A percentile compares a stretch with the other conserved stretches of the same genome.
Conservation (phyloP, 2,329 filamentous ascomycete species). For the Basipetospora chlamydospora region DNA sequence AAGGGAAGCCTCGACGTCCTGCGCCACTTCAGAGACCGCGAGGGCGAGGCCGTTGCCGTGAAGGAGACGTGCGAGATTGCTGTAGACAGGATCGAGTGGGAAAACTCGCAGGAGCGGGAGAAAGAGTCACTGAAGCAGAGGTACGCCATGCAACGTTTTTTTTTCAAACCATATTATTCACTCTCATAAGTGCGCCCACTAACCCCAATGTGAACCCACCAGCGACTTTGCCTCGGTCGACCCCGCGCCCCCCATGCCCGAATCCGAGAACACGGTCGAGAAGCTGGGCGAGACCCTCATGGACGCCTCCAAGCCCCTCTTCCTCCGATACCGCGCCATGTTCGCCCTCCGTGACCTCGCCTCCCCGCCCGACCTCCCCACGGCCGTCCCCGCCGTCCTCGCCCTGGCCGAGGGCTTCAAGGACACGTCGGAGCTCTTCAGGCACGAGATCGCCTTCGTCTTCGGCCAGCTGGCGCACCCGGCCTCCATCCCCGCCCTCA, state of each 20-base stretch:
- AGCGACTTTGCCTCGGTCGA: conserved; percentile 95
- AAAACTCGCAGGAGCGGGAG: conserved; percentile 58
- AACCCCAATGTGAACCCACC: conserved; percentile 11
- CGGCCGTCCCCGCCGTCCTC: conserved; percentile 72
- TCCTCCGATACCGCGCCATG: conserved; percentile 94
- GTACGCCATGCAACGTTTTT: conserved; percentile 29
- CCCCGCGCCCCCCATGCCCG: conserved; percentile 75
- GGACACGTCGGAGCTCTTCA: conserved; percentile 83
- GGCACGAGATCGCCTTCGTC: conserved; percentile 96
- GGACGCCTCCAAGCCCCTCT: conserved; percentile 65
- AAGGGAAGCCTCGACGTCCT: conserved; percentile 59
- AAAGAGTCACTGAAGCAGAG: conserved; percentile 68
- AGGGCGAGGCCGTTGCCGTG: conserved; percentile 66
- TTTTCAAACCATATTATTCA: neutral
- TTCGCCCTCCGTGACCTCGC: conserved; percentile 91
- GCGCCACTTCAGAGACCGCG: conserved; percentile 56
- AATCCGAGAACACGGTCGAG: conserved; percentile 53
- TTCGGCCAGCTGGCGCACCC: conserved; percentile 94
- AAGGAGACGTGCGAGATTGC: conserved; percentile 95
- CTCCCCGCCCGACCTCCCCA: conserved; percentile 80
- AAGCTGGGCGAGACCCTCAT: conserved; percentile 65
- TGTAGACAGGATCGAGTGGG: conserved; percentile 87
- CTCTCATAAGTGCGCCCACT: too few species aligned
- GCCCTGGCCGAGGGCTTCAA: conserved; percentile 74
- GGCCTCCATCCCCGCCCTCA: conserved; percentile 85